Conservation (phyloP, 2,329 filamentous ascomycete genomes). For the Tolypocladium cylindrosporum region DNA sequence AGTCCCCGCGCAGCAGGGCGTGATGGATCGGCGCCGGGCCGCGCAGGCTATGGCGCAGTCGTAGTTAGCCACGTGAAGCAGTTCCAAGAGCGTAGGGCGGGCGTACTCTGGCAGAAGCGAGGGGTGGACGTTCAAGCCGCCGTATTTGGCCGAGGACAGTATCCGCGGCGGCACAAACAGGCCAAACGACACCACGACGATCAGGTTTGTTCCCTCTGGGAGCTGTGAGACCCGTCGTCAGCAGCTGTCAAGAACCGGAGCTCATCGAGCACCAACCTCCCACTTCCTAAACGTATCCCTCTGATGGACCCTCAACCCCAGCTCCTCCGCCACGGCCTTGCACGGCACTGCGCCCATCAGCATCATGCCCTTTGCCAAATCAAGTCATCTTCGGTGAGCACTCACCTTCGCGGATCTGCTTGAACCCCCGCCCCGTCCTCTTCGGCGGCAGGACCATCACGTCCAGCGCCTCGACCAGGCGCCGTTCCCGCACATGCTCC, state of each 20-base stretch:
- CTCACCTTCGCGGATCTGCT: slow-evolving; percentile 54
- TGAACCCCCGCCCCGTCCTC: slow-evolving; percentile 64
- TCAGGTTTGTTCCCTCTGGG: slow-evolving; percentile 57
- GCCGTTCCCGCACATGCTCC: slow-evolving; percentile 42
- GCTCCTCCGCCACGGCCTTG: slow-evolving; percentile 49
- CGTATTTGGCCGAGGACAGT: slow-evolving; percentile 60
- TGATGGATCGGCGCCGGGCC: slow-evolving; percentile 83
- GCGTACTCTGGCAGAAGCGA: slow-evolving; percentile 75
- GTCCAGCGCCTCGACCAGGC: slow-evolving; percentile 64
- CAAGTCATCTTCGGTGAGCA: background rate
- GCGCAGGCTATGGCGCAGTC: slow-evolving; percentile 49
- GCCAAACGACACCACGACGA: slow-evolving; percentile 91
- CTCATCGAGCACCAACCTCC: slow-evolving; percentile 42
- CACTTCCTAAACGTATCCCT: slow-evolving; percentile 76
- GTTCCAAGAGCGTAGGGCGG: background rate
- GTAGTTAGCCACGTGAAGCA: background rate
- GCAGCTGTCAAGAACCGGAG: background rate
- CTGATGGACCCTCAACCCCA: slow-evolving; percentile 61
- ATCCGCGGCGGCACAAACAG: slow-evolving; percentile 75
- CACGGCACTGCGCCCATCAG: slow-evolving; percentile 53
- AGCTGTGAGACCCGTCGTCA: slow-evolving; percentile 29
- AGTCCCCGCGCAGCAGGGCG: slow-evolving; percentile 56
- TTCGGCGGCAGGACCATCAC: slow-evolving; percentile 78
- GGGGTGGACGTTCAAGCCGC: slow-evolving; percentile 88
- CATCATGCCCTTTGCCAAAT: background rate